A percentile compares a stretch with the other conserved stretches of the same genome.
These are phyloP conservation scores for Aquilaria malaccensis DNA, from an alignment of 345 rosid genomes.

Conservation along the genomic window DNA sequence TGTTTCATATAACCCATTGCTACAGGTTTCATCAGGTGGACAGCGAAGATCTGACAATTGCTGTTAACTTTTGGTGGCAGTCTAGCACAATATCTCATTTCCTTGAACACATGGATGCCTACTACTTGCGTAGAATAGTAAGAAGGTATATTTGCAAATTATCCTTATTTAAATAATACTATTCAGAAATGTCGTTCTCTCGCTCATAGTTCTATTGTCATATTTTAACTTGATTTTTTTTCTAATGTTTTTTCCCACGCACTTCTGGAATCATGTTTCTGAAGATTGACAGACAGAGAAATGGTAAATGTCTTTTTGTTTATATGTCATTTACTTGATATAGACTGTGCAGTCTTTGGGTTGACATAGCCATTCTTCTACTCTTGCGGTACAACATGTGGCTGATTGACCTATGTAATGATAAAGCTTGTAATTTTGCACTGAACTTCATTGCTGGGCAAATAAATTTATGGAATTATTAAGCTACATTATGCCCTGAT, in stretches of 20 bases:
- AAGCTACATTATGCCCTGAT: too few relatives aligned
- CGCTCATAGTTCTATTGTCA: neutral
- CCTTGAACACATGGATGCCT: conserved; percentile 74
- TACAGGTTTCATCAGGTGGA: conserved; percentile 89
- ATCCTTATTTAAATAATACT: too few relatives aligned
- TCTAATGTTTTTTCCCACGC: conserved; percentile 13
- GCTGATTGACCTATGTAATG: too few relatives aligned
- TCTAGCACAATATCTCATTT: conserved; percentile 45
- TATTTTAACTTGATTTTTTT: conserved; percentile 18
- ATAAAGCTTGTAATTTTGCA: too few relatives aligned
- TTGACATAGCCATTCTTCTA: neutral
- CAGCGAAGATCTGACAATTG: conserved; percentile 73
- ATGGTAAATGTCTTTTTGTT: conserved; percentile 46
- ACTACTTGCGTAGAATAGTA: conserved; percentile 70
- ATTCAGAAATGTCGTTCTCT: conserved; percentile 2
- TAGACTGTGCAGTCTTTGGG: conserved; percentile 4
- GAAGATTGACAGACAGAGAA: conserved; percentile 80
- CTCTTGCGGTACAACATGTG: neutral
- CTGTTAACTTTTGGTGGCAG: conserved; percentile 89
- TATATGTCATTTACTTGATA: conserved; percentile 7
- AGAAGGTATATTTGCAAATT: conserved; percentile 35
- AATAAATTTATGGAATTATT: too few relatives aligned
- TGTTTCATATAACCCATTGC: conserved; percentile 21
- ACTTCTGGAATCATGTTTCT: conserved; percentile 1
- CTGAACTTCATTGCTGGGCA: too few relatives aligned